These are phyloP conservation scores for Xylaria sp. DNA, from an alignment of 2,329 filamentous ascomycete genomes.

Conservation along the genomic window DNA sequence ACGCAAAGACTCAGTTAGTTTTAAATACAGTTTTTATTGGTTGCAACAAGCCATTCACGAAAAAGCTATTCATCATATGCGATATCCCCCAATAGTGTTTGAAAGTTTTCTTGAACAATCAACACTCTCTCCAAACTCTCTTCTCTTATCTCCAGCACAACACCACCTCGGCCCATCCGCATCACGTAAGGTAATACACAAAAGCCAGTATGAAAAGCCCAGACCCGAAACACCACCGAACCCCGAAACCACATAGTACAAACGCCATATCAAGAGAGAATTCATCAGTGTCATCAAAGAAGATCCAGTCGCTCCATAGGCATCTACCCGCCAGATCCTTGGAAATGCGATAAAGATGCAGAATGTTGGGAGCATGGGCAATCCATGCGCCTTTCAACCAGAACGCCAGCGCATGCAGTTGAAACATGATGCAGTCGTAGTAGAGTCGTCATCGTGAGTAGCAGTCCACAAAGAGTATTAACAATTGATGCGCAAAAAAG, in stretches of 20 bases:
- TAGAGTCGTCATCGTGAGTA: constrained; percentile 50
- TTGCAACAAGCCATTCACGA: constrained; percentile 20
- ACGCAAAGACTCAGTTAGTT: neutral
- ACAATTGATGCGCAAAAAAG: constrained; percentile 35
- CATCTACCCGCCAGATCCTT: neutral
- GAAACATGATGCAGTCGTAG: constrained; percentile 49
- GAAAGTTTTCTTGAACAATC: constrained; percentile 12
- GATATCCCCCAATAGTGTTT: constrained; percentile 19
- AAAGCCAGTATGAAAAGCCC: neutral
- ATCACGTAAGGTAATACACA: constrained; percentile 11
- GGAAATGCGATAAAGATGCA: constrained; percentile 6
- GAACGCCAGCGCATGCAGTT: constrained; percentile 53
- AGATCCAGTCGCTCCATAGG: neutral
- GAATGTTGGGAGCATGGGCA: constrained; percentile 16
- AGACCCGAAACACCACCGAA: neutral
- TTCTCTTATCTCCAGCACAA: neutral
- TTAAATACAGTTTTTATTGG: constrained; percentile 18
- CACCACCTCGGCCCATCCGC: neutral
- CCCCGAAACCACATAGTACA: neutral
- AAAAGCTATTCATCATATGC: constrained; percentile 29
- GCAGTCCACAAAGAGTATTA: constrained; percentile 33
- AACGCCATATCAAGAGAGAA: constrained; percentile 12
- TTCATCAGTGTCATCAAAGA: constrained; percentile 9
- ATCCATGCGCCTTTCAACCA: constrained; percentile 32
- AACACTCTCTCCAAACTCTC: constrained; percentile 15